Evolutionary conservation across 1,139 yeast genomes (phyloP), one percentile per base, ranked within the genome.

Genomic region (Nakaseomyces nivariensis): DNA sequence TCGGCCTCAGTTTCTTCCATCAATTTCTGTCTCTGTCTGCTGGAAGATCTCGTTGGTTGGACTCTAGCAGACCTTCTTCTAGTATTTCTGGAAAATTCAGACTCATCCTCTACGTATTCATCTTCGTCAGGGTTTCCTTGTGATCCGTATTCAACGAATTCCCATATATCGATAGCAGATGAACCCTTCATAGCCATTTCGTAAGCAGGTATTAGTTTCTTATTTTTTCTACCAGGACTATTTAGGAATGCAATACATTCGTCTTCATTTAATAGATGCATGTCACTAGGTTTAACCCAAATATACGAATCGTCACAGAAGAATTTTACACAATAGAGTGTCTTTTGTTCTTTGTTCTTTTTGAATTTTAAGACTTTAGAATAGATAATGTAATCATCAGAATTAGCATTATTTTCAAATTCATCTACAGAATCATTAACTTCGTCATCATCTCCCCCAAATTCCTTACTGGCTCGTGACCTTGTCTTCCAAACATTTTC

Each of bases 401-500:
- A 60, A 9, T 45, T 29, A 37, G 17, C 37, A 45, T 60, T 62
- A 5, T 59, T 61, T 2, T 29, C 44, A 29, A 41, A 41, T 13
- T 41, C 44, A 13, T 60, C 68, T 5, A 53, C 61, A 4, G 52
- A 63, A 3, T 53, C 60, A 8, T 53, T 54, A 4, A 54, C 58
- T 11, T 57, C 53, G 42, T 61, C 60, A 9, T 53, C 52, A 3
- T 55, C 58, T 2, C 52, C 54, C 40, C 58, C 61, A 36, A 56
- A 59, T 1, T 55, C 58, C 31, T 55, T 29, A 27, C 8, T 8
- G 6, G 25, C 13, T 7, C 44, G 56, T 10, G 85, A 81, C 54
- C 73, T 76, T 52, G 72, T 73, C 36, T 66, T 62, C 42, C 67
- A 54, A 31, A 84, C 75, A 56, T 75, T 70, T 9, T 70, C 74